Evolutionary conservation across 768 basidiomycete genomes (phyloP).

Genomic region (Filobasidium wieringae): DNA sequence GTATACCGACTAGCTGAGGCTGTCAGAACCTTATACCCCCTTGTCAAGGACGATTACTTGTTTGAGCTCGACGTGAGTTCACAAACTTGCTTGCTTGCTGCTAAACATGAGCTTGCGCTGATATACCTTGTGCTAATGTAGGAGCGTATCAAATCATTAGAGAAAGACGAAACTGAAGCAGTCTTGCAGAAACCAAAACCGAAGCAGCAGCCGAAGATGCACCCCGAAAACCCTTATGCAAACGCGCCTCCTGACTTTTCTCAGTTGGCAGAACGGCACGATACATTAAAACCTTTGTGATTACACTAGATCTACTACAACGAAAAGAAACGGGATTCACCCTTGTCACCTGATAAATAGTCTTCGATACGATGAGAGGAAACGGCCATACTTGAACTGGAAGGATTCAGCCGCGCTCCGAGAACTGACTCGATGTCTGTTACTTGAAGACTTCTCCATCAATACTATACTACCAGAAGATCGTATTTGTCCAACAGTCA

Average conservation of each 20-base stretch:
- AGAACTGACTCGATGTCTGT: constrained; percentile 63
- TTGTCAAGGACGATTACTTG: constrained; percentile 33
- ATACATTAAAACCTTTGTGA: constrained; percentile 50
- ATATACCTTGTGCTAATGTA: no score
- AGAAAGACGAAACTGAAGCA: no score
- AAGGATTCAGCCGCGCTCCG: constrained; percentile 59
- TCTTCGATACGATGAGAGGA: constrained; percentile 2
- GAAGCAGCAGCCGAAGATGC: constrained; percentile 22
- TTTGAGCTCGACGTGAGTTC: constrained; percentile 36
- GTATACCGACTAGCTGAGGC: constrained; percentile 64
- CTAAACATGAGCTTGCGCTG: no score
- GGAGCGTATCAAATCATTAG: no score
- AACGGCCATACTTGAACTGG: constrained; percentile 57
- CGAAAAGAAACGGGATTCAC: constrained; percentile 5
- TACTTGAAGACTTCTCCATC: constrained; percentile 62
- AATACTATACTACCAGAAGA: constrained; percentile 53
- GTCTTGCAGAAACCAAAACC: no score
- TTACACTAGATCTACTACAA: constrained; percentile 19
- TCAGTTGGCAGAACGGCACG: constrained; percentile 49
- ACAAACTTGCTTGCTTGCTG: no score
- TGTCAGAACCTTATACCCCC: constrained; percentile 50
- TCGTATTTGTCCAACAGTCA: constrained; percentile 76
- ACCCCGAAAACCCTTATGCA: constrained; percentile 46
- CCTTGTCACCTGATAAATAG: not conserved
- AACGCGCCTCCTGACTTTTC: constrained; percentile 49